Conservation (phyloP, 2,329 filamentous ascomycete genomes). For the Monilinia aucupariae region DNA sequence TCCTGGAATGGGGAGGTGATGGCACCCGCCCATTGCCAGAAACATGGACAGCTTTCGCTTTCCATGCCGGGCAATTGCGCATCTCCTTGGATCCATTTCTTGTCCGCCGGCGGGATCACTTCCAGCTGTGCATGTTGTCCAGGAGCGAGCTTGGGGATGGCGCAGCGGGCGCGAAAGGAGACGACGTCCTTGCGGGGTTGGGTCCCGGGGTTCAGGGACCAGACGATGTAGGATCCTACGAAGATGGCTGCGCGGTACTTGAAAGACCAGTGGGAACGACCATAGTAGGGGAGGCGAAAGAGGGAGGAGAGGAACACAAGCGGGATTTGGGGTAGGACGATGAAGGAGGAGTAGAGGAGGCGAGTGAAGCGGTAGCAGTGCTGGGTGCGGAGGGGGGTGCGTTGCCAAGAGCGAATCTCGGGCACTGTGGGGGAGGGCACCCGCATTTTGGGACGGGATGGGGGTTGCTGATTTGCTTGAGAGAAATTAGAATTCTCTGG, state of each 20-base stretch:
- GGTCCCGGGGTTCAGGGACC: not conserved
- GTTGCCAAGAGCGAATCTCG: conserved; percentile 5
- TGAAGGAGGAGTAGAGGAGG: not conserved
- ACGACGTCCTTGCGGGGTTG: not conserved
- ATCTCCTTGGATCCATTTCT: not conserved
- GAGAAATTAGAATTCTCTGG: no score
- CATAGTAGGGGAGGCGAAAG: not conserved
- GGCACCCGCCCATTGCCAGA: not conserved
- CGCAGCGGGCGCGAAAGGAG: not conserved
- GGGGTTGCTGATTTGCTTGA: not conserved
- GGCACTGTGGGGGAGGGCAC: not conserved
- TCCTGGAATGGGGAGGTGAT: not conserved
- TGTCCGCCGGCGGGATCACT: not conserved
- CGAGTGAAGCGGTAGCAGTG: not conserved
- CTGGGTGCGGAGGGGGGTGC: not conserved
- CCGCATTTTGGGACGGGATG: not conserved
- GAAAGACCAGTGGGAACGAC: not conserved
- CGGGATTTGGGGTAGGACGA: not conserved
- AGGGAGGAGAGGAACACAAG: not conserved
- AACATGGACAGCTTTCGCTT: not conserved
- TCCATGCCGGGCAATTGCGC: not conserved
- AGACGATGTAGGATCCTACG: not conserved
- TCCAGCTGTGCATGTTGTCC: not conserved
- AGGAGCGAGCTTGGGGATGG: not conserved
- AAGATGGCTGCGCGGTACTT: not conserved